Percentiles rank a stretch among this genome's conserved stretches.
These are phyloP conservation scores for Veloporphyrellus conicus DNA, from an alignment of 1,284 basidiomycete species.

Conservation along the genomic window DNA sequence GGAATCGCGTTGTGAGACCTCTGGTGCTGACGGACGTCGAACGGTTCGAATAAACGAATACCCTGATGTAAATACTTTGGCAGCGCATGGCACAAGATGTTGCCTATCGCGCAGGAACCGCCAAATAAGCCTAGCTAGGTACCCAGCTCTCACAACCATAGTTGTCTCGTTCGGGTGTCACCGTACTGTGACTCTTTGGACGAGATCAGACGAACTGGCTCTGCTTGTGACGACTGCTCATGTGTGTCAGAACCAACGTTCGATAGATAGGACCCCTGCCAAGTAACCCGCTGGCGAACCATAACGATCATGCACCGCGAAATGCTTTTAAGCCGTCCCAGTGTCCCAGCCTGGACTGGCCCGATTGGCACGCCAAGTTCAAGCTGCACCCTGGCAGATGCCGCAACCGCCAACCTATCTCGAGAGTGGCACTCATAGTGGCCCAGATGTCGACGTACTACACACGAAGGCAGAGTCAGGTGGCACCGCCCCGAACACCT, in stretches of 20 bases:
- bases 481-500: not conserved
- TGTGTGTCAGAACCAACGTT: no score
- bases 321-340: conserved; percentile 5
- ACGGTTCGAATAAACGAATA: conserved; percentile 21
- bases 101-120: no score
- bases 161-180: no score
- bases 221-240: no score
- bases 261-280: no score
- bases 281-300: no score
- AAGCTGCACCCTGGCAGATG: conserved; percentile 15
- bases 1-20: conserved; percentile 66
- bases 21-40: conserved; percentile 52
- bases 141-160: no score
- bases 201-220: no score
- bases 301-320: conserved; percentile 20
- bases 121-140: no score
- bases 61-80: no score
- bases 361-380: not conserved
- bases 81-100: no score
- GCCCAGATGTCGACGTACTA: not conserved
- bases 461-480: conserved; percentile 9
- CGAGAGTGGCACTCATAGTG: conserved; percentile 15
- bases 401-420: conserved; percentile 1
- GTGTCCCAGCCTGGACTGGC: not conserved
- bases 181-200: no score